Evolutionary conservation across 306 rosid genomes (phyloP), one percentile per base, ranked within the genome.

Genomic region (Malus sieversii): DNA sequence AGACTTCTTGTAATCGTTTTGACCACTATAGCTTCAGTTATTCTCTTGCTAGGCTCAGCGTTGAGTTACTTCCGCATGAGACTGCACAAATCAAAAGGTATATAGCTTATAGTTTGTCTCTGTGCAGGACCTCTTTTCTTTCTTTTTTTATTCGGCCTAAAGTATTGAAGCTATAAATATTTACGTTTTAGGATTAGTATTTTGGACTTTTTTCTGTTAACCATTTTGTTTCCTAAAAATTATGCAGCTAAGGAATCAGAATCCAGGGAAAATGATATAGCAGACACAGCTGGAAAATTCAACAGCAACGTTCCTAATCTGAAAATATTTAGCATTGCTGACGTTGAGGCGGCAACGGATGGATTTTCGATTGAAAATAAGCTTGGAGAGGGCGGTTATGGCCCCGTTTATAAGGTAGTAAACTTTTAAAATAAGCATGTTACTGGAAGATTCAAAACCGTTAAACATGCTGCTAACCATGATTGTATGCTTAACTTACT

Each of bases 291-390:
- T 18, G 77, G 71, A 80, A 73, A 27, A 13, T 82, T 87, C 18
- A 60, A 60, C 3, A 68, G 51, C 60, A 68, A 68, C 67, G 76
- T 22, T 72, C 81, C 83, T 22, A 72, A 84, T 78, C 61, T 80
- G 51, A 78, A 66, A 59, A 78, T 70, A 10, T 84, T 75, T 13
- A 42, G 77, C 38, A 32, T 64, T 63, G 66, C 72, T 19, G 76
- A 72, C 20, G 75, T 82, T 59, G 78, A 80, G 16, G 69, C 4
- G 3, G 87, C 88, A 52, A 85, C 87, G 9, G 8, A 73, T 16
- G 10, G 25, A 11, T 81, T 85, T 73, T 85, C 88, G 53, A 16
- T 27, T 27, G 27, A 27, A 27, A 27, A 27, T 27, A 27, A 27
- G 27, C 27, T 27, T 27, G 27, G 27, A 27, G 27, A 27, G 27